Percentiles rank a stretch among this genome's conserved stretches.
phyloP scores from a whole-genome alignment of 129 eudicot genomes.

The Pulicaria dysenterica region DNA sequence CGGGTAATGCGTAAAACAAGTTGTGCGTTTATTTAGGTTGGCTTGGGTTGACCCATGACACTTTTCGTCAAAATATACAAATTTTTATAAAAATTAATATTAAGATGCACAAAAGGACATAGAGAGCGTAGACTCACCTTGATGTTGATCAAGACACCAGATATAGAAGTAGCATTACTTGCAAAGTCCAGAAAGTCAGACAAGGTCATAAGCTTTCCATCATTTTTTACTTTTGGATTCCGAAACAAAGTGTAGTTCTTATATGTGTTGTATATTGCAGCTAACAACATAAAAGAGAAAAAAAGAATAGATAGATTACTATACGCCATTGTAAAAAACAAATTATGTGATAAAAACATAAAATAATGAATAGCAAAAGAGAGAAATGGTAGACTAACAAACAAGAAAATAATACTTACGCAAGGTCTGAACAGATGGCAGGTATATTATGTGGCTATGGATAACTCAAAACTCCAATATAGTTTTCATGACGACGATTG shows the following conservation, averaged over 20 bases:
- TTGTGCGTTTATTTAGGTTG: neutral
- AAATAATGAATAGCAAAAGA: neutral
- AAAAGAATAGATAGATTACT: neutral
- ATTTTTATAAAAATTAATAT: neutral
- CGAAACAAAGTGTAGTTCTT: constrained; percentile 43
- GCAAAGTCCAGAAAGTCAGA: constrained; percentile 71
- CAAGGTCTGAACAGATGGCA: neutral
- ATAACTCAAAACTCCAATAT: constrained; percentile 7
- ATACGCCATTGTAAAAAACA: constrained; percentile 4
- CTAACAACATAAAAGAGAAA: constrained; percentile 46
- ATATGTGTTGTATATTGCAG: constrained; percentile 57
- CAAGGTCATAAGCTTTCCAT: constrained; percentile 61
- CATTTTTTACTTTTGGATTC: constrained; percentile 61
- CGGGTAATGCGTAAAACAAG: too few species aligned
- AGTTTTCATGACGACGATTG: constrained; percentile 2
- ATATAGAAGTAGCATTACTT: constrained; percentile 63
- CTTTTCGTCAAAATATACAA: neutral
- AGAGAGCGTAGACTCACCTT: constrained; percentile 61
- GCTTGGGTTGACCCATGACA: neutral
- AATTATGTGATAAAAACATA: neutral
- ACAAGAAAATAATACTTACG: constrained; percentile 1
- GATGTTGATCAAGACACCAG: constrained; percentile 76
- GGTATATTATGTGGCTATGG: neutral
- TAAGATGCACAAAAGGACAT: constrained; percentile 16
- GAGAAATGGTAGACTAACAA: neutral